Conservation (phyloP, 2,329 filamentous ascomycete species). For the Alternaria dauci region DNA sequence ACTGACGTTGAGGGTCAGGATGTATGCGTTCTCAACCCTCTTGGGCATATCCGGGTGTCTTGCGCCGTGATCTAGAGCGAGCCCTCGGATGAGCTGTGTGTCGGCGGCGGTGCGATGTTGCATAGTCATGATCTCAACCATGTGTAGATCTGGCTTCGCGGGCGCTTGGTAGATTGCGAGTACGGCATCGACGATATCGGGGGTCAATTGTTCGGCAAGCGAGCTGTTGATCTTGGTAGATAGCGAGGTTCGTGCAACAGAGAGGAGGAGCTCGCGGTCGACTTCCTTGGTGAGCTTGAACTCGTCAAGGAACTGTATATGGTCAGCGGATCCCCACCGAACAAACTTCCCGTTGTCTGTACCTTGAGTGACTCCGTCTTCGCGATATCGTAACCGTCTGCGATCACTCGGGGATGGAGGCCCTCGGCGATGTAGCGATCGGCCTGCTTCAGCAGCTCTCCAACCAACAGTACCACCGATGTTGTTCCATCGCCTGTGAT, state of each 20-base stretch:
- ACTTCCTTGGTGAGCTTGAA: conserved; percentile 92
- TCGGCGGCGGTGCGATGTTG: conserved; percentile 96
- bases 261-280: conserved; percentile 91
- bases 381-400: conserved; percentile 95
- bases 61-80: conserved; percentile 93
- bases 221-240: conserved; percentile 92
- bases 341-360: conserved; percentile 6
- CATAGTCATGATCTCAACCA: conserved; percentile 99
- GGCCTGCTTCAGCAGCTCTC: conserved; percentile 97
- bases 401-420: conserved; percentile 95
- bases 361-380: conserved; percentile 93
- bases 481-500: conserved; percentile 98
- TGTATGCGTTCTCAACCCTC: conserved; percentile 91
- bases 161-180: conserved; percentile 90
- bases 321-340: conserved; percentile 13
- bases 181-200: conserved; percentile 95
- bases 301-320: conserved; percentile 79
- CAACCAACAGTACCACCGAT: conserved; percentile 92
- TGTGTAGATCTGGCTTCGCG: conserved; percentile 94
- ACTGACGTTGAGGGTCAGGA: conserved; percentile 94
- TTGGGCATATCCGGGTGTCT: conserved; percentile 99
- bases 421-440: conserved; percentile 96
- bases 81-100: conserved; percentile 91
- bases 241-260: conserved; percentile 91
- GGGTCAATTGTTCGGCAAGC: conserved; percentile 89